Evolutionary conservation across 2,329 filamentous ascomycete genomes (phyloP).

Genomic region (Neocucurbitaria cava): DNA sequence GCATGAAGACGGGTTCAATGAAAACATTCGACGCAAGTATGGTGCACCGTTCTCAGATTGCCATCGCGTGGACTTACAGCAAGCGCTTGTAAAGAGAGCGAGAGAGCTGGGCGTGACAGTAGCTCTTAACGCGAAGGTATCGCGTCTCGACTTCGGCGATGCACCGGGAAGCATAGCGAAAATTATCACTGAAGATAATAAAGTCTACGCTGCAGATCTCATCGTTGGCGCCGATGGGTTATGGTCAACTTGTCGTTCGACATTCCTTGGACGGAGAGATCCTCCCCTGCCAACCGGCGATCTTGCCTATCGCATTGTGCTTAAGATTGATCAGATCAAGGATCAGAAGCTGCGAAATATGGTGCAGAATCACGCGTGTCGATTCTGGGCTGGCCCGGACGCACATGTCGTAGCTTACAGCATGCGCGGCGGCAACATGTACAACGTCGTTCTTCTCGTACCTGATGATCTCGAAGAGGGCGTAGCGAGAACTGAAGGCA

Average conservation of each 20-base stretch:
- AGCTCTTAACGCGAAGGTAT: conserved; percentile 57
- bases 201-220: conserved; percentile 58
- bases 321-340: conserved; percentile 59
- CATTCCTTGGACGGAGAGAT: conserved; percentile 25
- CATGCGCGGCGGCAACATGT: conserved; percentile 64
- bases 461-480: conserved; percentile 67
- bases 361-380: conserved; percentile 60
- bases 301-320: conserved; percentile 68
- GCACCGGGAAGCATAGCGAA: conserved; percentile 38
- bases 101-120: conserved; percentile 61
- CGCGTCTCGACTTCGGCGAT: conserved; percentile 56
- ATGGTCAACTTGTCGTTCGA: conserved; percentile 64
- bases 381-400: conserved; percentile 70
- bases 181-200: conserved; percentile 52
- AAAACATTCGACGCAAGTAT: conserved; percentile 62
- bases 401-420: conserved; percentile 70
- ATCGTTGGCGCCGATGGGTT: conserved; percentile 70
- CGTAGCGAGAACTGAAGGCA: conserved; percentile 60
- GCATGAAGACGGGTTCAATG: conserved; percentile 59
- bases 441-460: conserved; percentile 70
- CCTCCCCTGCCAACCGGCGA: conserved; percentile 63
- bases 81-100: conserved; percentile 60
- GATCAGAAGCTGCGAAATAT: conserved; percentile 60
- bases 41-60: conserved; percentile 64
- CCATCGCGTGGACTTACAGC: conserved; percentile 69